Base-by-base conservation (phyloP, 495 filamentous ascomycete species). In the Gamarada debralockiae region DNA sequence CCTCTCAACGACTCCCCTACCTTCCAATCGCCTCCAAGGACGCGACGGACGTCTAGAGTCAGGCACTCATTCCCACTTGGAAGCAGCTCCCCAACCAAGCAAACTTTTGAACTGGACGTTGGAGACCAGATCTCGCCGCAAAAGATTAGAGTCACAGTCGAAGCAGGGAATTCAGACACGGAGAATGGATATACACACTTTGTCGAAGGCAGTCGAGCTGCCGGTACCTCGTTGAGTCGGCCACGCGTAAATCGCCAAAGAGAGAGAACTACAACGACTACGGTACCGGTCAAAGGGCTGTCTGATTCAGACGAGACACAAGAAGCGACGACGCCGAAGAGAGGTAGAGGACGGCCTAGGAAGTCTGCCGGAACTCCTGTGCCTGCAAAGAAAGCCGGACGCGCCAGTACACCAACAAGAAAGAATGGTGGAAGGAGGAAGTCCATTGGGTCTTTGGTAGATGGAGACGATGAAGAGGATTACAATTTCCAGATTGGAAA, bases 61-160 rank as follows among this genome's bases (percentile, higher is more conserved):
- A 22, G 47, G 34, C 45, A 56, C 7, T 60, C 56, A 59, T 56
- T 62, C 64, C 53, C 48, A 55, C 45, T 52, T 62, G 29, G 52
- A 31, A 23, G 51, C 2, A 65, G 58, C 29, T 78, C 78, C 12
- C 76, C 78, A 31, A 68, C 68, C 18, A 78, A 78, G 59, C 74
- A 72, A 54, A 78, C 67, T 13, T 79, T 80, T 45, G 69, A 78
- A 62, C 66, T 80, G 37, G 75, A 81, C 33, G 71, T 78, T 15
- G 78, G 77, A 12, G 61, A 76, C 38, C 59, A 67, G 7, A 51
- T 62, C 33, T 73, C 76, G 36, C 74, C 76, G 6, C 74, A 78
- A 55, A 75, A 72, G 56, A 65, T 81, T 24, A 65, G 66, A 41
- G 76, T 80, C 36, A 80, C 78, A 0, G 74, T 81, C 38, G 73